Percentiles rank a stretch among this genome's conserved stretches.
Evolutionary conservation across 2,329 filamentous ascomycete species (phyloP).

Genomic region (Apiospora rasikravindrae): DNA sequence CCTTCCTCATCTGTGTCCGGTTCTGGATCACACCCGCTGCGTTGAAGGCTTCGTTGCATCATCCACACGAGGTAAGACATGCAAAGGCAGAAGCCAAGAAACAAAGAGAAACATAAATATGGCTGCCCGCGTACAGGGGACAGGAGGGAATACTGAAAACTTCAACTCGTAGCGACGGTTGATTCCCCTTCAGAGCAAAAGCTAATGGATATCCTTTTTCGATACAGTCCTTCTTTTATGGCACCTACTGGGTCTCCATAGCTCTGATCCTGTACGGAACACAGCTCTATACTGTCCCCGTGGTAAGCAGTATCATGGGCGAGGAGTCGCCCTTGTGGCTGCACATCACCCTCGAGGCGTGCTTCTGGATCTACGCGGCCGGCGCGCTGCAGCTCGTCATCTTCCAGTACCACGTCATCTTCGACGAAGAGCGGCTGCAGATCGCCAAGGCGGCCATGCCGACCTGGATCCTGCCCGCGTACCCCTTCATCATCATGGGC

Average conservation of each 20-base stretch:
- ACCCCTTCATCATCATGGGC: constrained; percentile 56
- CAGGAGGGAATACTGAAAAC: not conserved
- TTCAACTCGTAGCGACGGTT: not conserved
- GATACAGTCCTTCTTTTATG: constrained; percentile 56
- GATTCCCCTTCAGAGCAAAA: no score
- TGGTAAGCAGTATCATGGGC: constrained; percentile 31
- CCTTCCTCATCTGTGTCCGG: constrained; percentile 58
- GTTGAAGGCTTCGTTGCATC: constrained; percentile 62
- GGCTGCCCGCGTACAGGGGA: constrained; percentile 34
- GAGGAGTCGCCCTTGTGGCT: constrained; percentile 44
- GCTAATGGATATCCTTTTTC: not conserved
- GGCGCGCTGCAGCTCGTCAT: constrained; percentile 21
- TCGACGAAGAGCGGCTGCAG: constrained; percentile 41
- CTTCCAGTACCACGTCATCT: constrained; percentile 25
- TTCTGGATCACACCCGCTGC: constrained; percentile 64
- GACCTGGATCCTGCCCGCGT: constrained; percentile 57
- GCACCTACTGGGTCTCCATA: constrained; percentile 63
- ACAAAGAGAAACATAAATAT: not conserved
- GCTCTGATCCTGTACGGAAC: constrained; percentile 68
- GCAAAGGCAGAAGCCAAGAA: not conserved
- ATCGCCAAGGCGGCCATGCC: constrained; percentile 52
- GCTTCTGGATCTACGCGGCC: constrained; percentile 56
- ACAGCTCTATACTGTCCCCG: constrained; percentile 58
- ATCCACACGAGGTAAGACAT: constrained; percentile 54
- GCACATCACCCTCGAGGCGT: constrained; percentile 41